Evolutionary conservation across 2,329 filamentous ascomycete species (phyloP), one percentile per base, ranked within the genome.

Genomic region (Pseudovirgaria hyperparasitica): DNA sequence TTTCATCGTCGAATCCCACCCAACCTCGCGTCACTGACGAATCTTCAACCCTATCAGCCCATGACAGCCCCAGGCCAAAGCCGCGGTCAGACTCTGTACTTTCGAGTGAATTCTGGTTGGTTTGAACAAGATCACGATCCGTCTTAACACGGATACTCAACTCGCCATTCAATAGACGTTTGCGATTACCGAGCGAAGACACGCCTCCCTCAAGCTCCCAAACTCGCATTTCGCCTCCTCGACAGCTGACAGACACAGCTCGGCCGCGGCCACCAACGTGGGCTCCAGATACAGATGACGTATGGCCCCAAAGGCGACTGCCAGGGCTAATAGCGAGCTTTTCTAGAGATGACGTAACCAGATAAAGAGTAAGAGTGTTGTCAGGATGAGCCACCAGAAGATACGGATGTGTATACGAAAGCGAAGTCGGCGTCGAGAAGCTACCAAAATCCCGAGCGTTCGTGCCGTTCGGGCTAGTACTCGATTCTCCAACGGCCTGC

Each of bases 1-100:
- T 84, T 52, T 92, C 82, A 22, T 92, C 82, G 43, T 93, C 84
- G 43, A 93, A 93, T 0, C 82, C 82, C 6, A 93, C 73, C 71
- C 79, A 87, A 27, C 66, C 65, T 34, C 63, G 54, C 20, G 58
- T 65, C 5, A 63, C 48, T 4, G 55, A 51, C 9, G 58, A 37
- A 23, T 61, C 54, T 21, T 50, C 48, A 16, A 54, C 50, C 9
- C 36, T 34, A 26, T 55, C 45, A 5, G 52, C 39, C 28, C 55
- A 38, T 5, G 51, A 42, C 25, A 52, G 36, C 10, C 48, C 48
- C 14, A 58, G 37, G 5, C 53, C 50, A 23, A 45, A 30, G 4
- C 44, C 42, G 11, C 41, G 36, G 22, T 41, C 38, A n/a, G 43
- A 35, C 16, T 46, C 35, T 3, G 46, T 41, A 5, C 46, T 29